Evolutionary conservation across 768 basidiomycete genomes (phyloP).

Genomic region (Candolleomyces efflorescens): DNA sequence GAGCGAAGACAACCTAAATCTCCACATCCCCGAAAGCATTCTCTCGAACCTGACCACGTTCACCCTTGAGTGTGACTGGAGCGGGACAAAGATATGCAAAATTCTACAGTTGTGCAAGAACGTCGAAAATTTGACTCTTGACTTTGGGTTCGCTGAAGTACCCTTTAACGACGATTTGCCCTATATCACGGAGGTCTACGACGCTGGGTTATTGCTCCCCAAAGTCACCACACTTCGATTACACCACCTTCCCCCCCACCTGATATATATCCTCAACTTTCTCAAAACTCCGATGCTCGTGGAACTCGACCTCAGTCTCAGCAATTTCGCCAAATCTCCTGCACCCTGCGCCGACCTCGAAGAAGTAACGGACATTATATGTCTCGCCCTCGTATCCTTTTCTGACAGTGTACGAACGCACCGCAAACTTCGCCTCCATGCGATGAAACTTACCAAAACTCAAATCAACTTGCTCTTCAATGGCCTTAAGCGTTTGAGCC

Average conservation of each 20-base stretch:
- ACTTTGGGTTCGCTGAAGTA: background rate
- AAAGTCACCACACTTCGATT: background rate
- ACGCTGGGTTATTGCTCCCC: background rate
- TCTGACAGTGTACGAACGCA: too few relatives aligned
- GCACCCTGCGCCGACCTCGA: too few relatives aligned
- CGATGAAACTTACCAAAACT: too few relatives aligned
- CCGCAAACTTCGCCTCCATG: too few relatives aligned
- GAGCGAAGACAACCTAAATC: background rate
- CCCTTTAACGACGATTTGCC: background rate
- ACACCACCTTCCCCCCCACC: background rate
- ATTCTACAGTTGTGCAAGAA: background rate
- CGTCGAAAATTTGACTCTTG: background rate
- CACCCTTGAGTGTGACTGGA: background rate
- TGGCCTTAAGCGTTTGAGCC: too few relatives aligned
- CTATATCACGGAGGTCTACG: background rate
- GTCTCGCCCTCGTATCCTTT: too few relatives aligned
- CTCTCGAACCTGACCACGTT: background rate
- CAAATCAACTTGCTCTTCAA: too few relatives aligned
- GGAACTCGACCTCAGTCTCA: background rate
- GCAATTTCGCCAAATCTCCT: too few relatives aligned
- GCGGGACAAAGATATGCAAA: background rate
- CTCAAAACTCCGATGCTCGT: background rate
- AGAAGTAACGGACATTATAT: too few relatives aligned
- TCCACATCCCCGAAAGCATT: background rate
- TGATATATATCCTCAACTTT: background rate